Conservation (phyloP, 192 early-diverging fungal species). For the Borealophlyctis nickersoniae region DNA sequence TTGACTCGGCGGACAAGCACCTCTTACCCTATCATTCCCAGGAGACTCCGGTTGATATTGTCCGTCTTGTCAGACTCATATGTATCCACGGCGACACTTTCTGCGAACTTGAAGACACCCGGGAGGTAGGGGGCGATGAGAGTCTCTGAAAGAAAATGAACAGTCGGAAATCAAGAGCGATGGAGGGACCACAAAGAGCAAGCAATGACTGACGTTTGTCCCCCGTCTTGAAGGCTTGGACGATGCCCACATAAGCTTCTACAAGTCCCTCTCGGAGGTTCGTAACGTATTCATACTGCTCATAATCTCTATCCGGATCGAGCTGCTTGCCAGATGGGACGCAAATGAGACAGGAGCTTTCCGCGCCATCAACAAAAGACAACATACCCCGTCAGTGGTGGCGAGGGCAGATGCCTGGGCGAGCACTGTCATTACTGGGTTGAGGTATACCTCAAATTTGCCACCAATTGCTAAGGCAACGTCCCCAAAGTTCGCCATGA, state of each 20-base stretch:
- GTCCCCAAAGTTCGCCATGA: slow-evolving; percentile 95
- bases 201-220: slow-evolving; percentile 53
- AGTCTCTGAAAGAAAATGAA: slow-evolving; percentile 46
- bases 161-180: slow-evolving; percentile 20
- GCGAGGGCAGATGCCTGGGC: slow-evolving; percentile 57
- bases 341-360: no score
- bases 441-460: slow-evolving; percentile 75
- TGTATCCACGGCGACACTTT: slow-evolving; percentile 56
- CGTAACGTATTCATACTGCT: slow-evolving; percentile 85
- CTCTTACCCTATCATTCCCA: slow-evolving; percentile 81
- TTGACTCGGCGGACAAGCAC: not conserved
- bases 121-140: slow-evolving; percentile 60
- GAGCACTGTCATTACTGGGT: slow-evolving; percentile 84
- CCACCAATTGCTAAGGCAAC: slow-evolving; percentile 93
- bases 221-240: slow-evolving; percentile 82
- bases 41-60: slow-evolving; percentile 65
- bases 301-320: not conserved
- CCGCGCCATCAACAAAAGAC: not conserved
- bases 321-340: slow-evolving; percentile 1
- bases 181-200: slow-evolving; percentile 2
- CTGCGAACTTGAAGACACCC: slow-evolving; percentile 78
- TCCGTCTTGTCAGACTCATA: slow-evolving; percentile 58
- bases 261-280: slow-evolving; percentile 83
- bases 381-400: slow-evolving; percentile 20
- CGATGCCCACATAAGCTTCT: slow-evolving; percentile 95